phyloP scores from a whole-genome alignment of 495 filamentous ascomycete species.

The Aspergillus taichungensis region DNA sequence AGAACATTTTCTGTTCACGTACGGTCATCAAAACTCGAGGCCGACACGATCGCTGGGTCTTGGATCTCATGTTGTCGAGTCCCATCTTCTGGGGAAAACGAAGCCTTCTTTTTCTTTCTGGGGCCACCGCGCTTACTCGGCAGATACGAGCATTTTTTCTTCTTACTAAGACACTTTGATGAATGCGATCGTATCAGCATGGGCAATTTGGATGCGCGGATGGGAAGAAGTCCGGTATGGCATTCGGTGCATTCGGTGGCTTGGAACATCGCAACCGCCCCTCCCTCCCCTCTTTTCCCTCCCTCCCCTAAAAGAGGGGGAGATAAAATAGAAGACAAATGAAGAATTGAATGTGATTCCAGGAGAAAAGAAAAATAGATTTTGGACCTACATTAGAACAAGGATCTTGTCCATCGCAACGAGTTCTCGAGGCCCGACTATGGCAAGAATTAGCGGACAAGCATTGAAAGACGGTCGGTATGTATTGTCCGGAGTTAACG shows the following conservation, averaged over 20 bases:
- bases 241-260: no score
- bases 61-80: constrained; percentile 15
- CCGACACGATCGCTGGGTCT: constrained; percentile 13
- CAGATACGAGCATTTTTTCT: constrained; percentile 45
- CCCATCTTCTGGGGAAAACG: constrained; percentile 16
- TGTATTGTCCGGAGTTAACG: no score
- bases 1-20: constrained; percentile 6
- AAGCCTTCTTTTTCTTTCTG: constrained; percentile 36
- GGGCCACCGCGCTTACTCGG: constrained; percentile 51
- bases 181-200: constrained; percentile 3
- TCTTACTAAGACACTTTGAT: constrained; percentile 45
- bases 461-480: no score
- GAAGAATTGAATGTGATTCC: not conserved
- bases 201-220: no score
- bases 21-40: constrained; percentile 28
- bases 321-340: not conserved
- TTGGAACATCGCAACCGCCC: no score
- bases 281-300: no score
- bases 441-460: not conserved
- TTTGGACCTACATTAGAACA: constrained; percentile 44
- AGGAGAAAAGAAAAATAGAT: not conserved
- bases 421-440: constrained; percentile 49
- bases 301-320: no score
- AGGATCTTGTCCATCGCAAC: constrained; percentile 49
- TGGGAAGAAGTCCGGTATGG: no score